phyloP scores from a whole-genome alignment of 106 monocot genomes.

The Narthecium ossifragum region DNA sequence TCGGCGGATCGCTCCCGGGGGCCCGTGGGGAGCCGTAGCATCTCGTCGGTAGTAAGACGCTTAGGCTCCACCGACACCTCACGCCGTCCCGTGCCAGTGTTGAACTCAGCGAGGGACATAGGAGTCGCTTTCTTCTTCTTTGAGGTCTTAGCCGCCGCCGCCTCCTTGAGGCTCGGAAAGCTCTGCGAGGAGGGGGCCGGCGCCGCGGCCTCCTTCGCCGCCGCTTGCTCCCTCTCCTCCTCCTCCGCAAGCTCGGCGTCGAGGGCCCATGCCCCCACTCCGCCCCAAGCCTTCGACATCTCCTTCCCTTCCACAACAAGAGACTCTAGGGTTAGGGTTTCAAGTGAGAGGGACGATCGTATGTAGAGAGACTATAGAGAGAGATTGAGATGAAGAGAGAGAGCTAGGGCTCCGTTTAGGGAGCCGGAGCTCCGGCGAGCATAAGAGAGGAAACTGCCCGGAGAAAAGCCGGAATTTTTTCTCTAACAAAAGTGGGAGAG shows the following conservation, averaged over 20 bases:
- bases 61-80: constrained; percentile 14
- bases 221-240: constrained; percentile 40
- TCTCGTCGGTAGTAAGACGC: constrained; percentile 59
- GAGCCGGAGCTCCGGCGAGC: too few species aligned
- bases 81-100: constrained; percentile 22
- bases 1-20: constrained; percentile 72
- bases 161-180: too few species aligned
- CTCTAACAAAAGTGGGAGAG: too few species aligned
- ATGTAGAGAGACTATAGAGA: too few species aligned
- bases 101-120: constrained; percentile 61
- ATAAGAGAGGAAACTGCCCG: too few species aligned
- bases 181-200: constrained; percentile 20
- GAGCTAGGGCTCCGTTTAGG: too few species aligned
- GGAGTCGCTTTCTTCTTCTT: constrained; percentile 80
- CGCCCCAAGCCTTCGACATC: constrained; percentile 80
- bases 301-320: too few species aligned
- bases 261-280: constrained; percentile 79
- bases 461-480: too few species aligned
- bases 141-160: too few species aligned
- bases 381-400: too few species aligned
- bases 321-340: constrained; percentile 12
- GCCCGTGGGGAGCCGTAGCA: constrained; percentile 68
- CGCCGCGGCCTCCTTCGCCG: background rate
- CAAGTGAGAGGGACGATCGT: too few species aligned
- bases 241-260: constrained; percentile 79